Evolutionary conservation across 1,284 basidiomycete species (phyloP), one percentile per base, ranked within the genome.

Genomic region (Phlebopus sp.): DNA sequence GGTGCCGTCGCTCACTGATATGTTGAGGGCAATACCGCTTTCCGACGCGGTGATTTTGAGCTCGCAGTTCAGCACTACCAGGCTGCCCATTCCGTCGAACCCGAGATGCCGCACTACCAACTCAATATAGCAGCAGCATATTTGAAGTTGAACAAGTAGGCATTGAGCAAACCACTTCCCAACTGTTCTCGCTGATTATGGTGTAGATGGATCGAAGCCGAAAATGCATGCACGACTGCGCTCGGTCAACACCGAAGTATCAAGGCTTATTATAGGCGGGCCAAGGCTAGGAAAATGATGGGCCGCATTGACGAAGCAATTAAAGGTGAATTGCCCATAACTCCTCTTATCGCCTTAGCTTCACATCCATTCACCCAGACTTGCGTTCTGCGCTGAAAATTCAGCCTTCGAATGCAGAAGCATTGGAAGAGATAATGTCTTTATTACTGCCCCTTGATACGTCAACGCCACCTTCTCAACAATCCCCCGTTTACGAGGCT

Each of bases 71-170:
- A 70, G 48, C 72, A 75, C 43, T 86, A 86, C 59, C 72, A 78
- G 54, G 60, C 67, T 4, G 84, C 84, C 2, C 72, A 81, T 55
- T 59, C 71, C 8, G 81, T 83, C 40, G 84, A 86, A 58, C 77
- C 82, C 8, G 84, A 86, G 60, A 66, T 86, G 52, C 82, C 84
- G 2, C 78, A 83, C 59, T 86, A 86, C 55, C 79, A 85, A 56
- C 74, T 86, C 32, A 86, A 86, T 56, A 70, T 86, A 15, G 84
- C 84, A 2, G 83, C 83, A 4, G 83, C 84, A 1, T 74, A 84
- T 62, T 60, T 86, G 32, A 86, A 86, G 58, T 64, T 84, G 40
- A 68, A 70, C 60, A 78, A 82, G 84, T 86, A 63, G 46, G 80
- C 63, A 18, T 43, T 49, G 18, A 48, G 32, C 48, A 30, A n/a